A percentile compares a stretch with the other conserved stretches of the same genome.
phyloP scores from a whole-genome alignment of 805 yeast genomes.

The Yarrowia sp. region DNA sequence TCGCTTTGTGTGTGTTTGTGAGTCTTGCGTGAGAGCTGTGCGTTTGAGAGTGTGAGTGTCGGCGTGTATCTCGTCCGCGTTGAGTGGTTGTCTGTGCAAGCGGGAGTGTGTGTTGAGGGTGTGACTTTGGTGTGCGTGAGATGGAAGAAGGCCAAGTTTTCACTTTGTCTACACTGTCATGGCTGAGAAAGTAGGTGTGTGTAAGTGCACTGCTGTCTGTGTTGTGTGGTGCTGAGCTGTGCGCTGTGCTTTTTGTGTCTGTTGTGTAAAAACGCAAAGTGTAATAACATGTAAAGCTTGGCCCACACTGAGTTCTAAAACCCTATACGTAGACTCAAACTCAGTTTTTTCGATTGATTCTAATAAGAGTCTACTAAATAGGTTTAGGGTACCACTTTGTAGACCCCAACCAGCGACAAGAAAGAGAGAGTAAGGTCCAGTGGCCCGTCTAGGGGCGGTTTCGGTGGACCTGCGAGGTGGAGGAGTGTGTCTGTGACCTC shows the following conservation, averaged over 20 bases:
- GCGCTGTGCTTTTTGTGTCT: slow-evolving; percentile 23
- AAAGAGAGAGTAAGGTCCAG: slow-evolving; percentile 5
- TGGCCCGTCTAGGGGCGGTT: background rate
- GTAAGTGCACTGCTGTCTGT: slow-evolving; percentile 7
- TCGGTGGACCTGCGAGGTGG: background rate
- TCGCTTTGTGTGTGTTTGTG: background rate
- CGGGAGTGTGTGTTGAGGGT: no score
- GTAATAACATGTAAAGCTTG: background rate
- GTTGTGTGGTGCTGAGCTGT: slow-evolving; percentile 22
- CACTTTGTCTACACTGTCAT: slow-evolving; percentile 17
- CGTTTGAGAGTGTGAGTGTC: background rate
- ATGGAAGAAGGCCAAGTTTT: slow-evolving; percentile 4
- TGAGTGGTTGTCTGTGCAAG: no score
- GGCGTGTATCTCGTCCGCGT: no score
- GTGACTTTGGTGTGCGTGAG: background rate
- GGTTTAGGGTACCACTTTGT: slow-evolving; percentile 18
- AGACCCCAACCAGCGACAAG: background rate
- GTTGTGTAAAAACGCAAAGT: slow-evolving; percentile 19
- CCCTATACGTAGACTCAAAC: slow-evolving; percentile 11
- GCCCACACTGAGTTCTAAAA: background rate
- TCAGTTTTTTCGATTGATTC: background rate
- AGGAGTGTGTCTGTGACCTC: no score
- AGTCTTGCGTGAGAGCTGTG: background rate
- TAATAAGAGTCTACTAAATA: slow-evolving; percentile 1
- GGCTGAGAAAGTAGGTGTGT: slow-evolving; percentile 17